phyloP scores from a whole-genome alignment of 345 rosid genomes.

The Draba incana region DNA sequence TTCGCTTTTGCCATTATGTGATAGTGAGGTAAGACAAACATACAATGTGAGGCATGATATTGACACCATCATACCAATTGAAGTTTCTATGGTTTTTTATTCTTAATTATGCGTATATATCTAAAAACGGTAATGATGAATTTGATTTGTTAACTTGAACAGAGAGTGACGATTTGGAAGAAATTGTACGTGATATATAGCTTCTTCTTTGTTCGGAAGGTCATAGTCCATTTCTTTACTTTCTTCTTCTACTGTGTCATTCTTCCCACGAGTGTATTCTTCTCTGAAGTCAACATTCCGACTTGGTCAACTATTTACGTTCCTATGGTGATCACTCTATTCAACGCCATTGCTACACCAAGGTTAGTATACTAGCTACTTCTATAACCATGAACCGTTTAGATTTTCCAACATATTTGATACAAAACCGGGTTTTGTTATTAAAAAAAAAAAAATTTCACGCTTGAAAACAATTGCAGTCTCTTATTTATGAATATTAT shows the following conservation, averaged over 20 bases:
- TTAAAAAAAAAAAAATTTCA: too few relatives aligned
- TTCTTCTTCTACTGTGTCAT: conserved; percentile 43
- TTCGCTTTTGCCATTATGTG: background rate
- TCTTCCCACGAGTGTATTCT: conserved; percentile 41
- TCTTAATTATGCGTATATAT: background rate
- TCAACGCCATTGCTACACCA: conserved; percentile 44
- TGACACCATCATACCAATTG: background rate
- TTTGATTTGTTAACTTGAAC: conserved; percentile 23
- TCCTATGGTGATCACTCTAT: conserved; percentile 42
- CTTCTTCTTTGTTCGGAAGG: conserved; percentile 42
- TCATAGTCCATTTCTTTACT: conserved; percentile 42
- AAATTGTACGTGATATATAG: conserved; percentile 46
- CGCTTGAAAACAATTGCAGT: too few relatives aligned
- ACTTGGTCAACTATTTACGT: conserved; percentile 42
- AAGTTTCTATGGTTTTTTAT: background rate
- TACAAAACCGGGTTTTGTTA: too few relatives aligned
- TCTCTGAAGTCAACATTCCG: conserved; percentile 40
- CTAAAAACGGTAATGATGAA: conserved; percentile 1
- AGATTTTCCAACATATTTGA: too few relatives aligned
- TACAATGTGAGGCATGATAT: background rate
- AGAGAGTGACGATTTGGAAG: conserved; percentile 47
- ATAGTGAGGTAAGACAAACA: background rate
- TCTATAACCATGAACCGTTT: background rate
- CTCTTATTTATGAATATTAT: background rate
- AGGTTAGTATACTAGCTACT: conserved; percentile 19